Evolutionary conservation across 495 filamentous ascomycete species (phyloP), one percentile per base, ranked within the genome.

Genomic region (Podospora didyma): DNA sequence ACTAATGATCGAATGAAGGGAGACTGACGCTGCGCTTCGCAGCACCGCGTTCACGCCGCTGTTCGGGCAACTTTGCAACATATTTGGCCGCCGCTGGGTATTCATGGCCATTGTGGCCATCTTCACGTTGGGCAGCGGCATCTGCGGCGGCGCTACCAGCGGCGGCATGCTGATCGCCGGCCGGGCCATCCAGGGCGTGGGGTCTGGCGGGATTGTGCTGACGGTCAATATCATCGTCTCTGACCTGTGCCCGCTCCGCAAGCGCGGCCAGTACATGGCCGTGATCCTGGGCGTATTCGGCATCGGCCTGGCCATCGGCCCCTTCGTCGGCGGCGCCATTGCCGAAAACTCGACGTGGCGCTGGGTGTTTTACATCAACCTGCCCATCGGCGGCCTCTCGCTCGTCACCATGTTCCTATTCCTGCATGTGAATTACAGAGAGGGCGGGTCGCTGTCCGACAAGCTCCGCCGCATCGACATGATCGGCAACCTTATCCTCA

Each of bases 321-420:
- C 89, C 14, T 79, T 90, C 11, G 69, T 92, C n/a, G 89, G 89
- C 20, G 89, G 89, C n/a, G 79, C 81, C 2, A 87, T 92, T 54
- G 86, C 85, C 69, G 42, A 62, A 9, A 19, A 46, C 14, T 60
- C 51, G 0, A 76, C 58, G 1, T 74, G 70, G 73, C 22, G 71
- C 9, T 75, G 73, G 67, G 57, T 62, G 21, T 75, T 75, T 39
- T 75, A 67, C 35, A 64, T 73, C 57, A 72, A 70, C 49, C 57
- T 73, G 9, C 70, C 70, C 9, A 55, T 73, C 37, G 64, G 58
- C 34, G 64, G 56, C 12, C 10, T 64, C 10, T 55, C 69, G 0
- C 57, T 69, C 26, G 31, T 65, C 12, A 51, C 66, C 24, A 39
- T 70, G 20, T 63, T 67, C 9, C 16, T 73, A 3, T 72, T 71